phyloP scores from a whole-genome alignment of 148 eudicot genomes.

The Vaccinium myrtillus region DNA sequence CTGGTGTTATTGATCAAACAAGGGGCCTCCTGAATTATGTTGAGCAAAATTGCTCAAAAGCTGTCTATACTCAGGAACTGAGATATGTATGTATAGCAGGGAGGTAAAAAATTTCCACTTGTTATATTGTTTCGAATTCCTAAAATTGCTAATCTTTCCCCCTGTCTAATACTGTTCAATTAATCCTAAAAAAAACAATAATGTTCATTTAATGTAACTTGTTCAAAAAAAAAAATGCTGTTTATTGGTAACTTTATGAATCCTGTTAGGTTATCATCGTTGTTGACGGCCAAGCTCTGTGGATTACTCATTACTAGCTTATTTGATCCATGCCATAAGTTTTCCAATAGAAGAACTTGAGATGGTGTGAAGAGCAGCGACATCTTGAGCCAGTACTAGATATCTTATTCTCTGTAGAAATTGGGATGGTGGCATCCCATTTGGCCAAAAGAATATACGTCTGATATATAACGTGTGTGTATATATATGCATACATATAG shows the following conservation, averaged over 20 bases:
- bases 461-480: background rate
- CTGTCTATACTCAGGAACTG: conserved; percentile 72
- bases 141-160: background rate
- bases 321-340: background rate
- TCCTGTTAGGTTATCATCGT: background rate
- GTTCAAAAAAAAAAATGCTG: background rate
- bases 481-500: background rate
- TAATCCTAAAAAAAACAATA: background rate
- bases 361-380: background rate
- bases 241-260: background rate
- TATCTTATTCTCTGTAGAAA: background rate
- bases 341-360: background rate
- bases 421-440: background rate
- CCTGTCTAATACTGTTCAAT: background rate
- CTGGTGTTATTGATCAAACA: conserved; percentile 95
- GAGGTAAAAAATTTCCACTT: conserved; percentile 37
- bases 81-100: conserved; percentile 94
- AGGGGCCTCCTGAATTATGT: conserved; percentile 91
- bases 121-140: background rate
- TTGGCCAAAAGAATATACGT: background rate
- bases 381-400: background rate
- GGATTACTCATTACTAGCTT: background rate
- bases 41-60: conserved; percentile 65
- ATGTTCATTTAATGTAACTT: background rate
- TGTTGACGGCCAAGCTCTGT: background rate